phyloP scores from a whole-genome alignment of 352 stramenopile species.

The Globisporangium paroecandrum region DNA sequence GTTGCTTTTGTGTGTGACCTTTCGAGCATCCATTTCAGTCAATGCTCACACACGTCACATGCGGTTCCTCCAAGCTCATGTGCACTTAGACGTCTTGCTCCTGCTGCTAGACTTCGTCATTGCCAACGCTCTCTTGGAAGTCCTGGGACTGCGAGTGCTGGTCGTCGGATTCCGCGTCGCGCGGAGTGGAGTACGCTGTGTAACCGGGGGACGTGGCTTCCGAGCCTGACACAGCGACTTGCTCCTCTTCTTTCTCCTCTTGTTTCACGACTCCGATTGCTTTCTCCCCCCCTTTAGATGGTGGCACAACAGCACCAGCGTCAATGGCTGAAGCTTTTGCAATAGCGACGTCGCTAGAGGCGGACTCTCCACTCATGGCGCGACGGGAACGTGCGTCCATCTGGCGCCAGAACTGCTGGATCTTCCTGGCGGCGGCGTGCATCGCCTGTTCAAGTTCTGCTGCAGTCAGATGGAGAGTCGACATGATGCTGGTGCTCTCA shows the following conservation, averaged over 20 bases:
- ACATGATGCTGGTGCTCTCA: neutral
- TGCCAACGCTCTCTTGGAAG: neutral
- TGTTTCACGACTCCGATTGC: neutral
- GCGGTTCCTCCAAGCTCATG: neutral
- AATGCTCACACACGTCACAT: neutral
- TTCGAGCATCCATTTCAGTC: neutral
- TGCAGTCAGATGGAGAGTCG: slow-evolving; percentile 6
- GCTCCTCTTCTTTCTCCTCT: neutral
- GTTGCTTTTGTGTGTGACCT: neutral
- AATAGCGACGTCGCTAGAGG: neutral
- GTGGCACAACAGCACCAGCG: neutral
- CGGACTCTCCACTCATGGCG: neutral
- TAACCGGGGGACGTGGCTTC: neutral
- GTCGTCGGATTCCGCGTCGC: slow-evolving; percentile 4
- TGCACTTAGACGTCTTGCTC: neutral
- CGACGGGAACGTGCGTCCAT: slow-evolving; percentile 13
- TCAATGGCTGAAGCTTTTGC: neutral
- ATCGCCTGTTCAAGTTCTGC: slow-evolving; percentile 15
- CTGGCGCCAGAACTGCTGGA: slow-evolving; percentile 22
- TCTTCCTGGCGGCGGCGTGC: slow-evolving; percentile 14
- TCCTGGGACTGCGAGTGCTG: neutral
- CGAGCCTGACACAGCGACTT: neutral
- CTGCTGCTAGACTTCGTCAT: neutral
- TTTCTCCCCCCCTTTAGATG: too few species aligned
- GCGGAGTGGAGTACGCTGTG: slow-evolving; percentile 11